Evolutionary conservation across 2,329 filamentous ascomycete species (phyloP).

Genomic region (Aspergillus neoniger): DNA sequence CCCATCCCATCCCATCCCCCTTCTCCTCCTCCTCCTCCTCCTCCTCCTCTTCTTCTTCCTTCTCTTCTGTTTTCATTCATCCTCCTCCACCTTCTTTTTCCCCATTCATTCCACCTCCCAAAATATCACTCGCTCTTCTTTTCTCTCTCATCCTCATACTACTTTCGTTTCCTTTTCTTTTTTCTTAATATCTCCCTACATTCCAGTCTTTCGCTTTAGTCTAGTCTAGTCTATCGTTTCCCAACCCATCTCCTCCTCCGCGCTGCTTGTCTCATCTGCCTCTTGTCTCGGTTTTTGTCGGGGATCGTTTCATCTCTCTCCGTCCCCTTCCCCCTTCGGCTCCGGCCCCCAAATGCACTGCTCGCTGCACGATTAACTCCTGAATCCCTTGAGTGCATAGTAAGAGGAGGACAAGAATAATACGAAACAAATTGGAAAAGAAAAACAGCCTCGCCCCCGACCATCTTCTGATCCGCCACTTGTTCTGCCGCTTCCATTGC

Average conservation of each 20-base stretch:
- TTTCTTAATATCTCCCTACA: slow-evolving; percentile 5
- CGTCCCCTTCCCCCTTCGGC: slow-evolving; percentile 14
- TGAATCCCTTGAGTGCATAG: slow-evolving; percentile 9
- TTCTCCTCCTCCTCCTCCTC: not conserved
- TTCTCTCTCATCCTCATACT: slow-evolving; percentile 11
- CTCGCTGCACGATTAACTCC: slow-evolving; percentile 14
- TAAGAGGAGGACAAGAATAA: not conserved
- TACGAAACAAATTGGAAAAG: not conserved
- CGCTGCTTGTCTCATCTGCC: slow-evolving; percentile 15
- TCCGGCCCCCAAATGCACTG: slow-evolving; percentile 12
- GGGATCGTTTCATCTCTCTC: slow-evolving; percentile 19
- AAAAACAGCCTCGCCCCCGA: not conserved
- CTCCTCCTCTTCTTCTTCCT: slow-evolving; percentile 10
- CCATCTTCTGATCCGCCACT: not conserved
- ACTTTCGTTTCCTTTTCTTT: slow-evolving; percentile 9
- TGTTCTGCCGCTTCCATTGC: slow-evolving; percentile 9
- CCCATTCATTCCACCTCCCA: not conserved
- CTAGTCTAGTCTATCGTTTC: slow-evolving; percentile 13
- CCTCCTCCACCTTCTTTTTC: too few relatives aligned
- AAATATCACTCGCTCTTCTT: not conserved
- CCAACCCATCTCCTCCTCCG: slow-evolving; percentile 12
- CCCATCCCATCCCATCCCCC: slow-evolving; percentile 5
- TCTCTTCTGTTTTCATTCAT: slow-evolving; percentile 4
- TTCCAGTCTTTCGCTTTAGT: slow-evolving; percentile 8
- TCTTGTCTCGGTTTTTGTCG: slow-evolving; percentile 16